These are phyloP conservation scores for Beauveria pseudobassiana DNA, from an alignment of 2,329 filamentous ascomycete genomes.

Conservation along the genomic window DNA sequence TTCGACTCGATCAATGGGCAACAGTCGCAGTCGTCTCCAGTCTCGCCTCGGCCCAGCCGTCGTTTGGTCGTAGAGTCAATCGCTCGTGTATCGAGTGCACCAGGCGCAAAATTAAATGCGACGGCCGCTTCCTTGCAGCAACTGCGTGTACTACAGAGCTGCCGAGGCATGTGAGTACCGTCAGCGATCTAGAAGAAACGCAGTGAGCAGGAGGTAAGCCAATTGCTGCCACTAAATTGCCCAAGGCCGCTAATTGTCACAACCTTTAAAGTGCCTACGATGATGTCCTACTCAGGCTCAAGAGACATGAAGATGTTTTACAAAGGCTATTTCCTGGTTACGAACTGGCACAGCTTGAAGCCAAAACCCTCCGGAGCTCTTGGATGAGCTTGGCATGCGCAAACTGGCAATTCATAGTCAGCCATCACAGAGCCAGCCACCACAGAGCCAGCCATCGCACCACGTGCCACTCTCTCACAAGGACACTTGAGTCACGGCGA, in stretches of 20 bases:
- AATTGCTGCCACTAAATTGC: background rate
- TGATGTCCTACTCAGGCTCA: conserved; percentile 19
- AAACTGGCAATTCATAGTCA: background rate
- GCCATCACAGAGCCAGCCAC: background rate
- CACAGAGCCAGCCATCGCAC: background rate
- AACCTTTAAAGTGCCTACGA: conserved; percentile 19
- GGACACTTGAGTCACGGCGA: conserved; percentile 7
- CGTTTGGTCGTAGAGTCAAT: conserved; percentile 13
- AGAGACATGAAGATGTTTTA: conserved; percentile 17
- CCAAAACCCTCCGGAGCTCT: conserved; percentile 18
- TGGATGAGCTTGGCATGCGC: conserved; percentile 11
- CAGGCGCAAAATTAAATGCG: conserved; percentile 29
- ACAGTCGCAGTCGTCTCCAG: background rate
- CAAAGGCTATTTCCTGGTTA: conserved; percentile 18
- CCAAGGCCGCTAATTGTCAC: background rate
- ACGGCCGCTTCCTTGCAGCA: conserved; percentile 29
- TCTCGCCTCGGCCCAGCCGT: background rate
- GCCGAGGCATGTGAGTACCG: conserved; percentile 22
- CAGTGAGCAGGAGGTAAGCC: conserved; percentile 22
- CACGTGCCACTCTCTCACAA: background rate
- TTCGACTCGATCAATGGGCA: background rate
- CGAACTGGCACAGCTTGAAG: conserved; percentile 13
- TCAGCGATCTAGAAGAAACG: conserved; percentile 23
- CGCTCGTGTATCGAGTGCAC: conserved; percentile 22
- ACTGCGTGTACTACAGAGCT: conserved; percentile 29